A percentile compares a stretch with the other conserved stretches of the same genome.
Evolutionary conservation across 2,329 filamentous ascomycete species (phyloP).

Genomic region (Chaetomiaceae sp.): DNA sequence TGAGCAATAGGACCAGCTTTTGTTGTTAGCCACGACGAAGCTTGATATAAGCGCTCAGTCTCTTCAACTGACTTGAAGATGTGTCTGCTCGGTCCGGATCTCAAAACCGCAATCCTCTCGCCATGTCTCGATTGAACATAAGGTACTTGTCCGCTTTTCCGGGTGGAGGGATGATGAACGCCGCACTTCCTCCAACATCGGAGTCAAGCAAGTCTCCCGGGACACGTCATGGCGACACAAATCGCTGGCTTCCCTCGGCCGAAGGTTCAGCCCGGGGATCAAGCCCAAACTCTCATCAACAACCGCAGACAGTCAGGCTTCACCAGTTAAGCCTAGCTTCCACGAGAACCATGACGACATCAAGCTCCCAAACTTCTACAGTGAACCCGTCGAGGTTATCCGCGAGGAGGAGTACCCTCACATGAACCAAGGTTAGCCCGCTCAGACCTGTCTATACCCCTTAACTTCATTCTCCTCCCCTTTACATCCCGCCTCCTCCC

Average conservation of each 20-base stretch:
- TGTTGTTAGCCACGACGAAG: too few species aligned
- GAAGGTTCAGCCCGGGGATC: constrained; percentile 5
- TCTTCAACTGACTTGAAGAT: too few species aligned
- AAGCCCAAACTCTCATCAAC: background rate
- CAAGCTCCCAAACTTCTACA: constrained; percentile 24
- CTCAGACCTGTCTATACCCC: too few species aligned
- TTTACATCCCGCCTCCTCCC: background rate
- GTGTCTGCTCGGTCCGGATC: too few species aligned
- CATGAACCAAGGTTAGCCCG: constrained; percentile 38
- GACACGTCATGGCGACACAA: constrained; percentile 12
- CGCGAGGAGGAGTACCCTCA: constrained; percentile 40
- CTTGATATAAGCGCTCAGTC: too few species aligned
- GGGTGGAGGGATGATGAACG: constrained; percentile 5
- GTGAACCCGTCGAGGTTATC: constrained; percentile 34
- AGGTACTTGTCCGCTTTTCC: constrained; percentile 15
- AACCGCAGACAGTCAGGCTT: too few species aligned
- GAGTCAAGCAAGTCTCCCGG: constrained; percentile 1
- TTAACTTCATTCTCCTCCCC: too few species aligned
- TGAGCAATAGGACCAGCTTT: too few species aligned
- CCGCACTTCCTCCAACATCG: background rate
- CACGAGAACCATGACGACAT: background rate
- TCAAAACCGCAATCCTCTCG: too few species aligned
- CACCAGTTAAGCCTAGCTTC: too few species aligned
- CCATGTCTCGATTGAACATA: constrained; percentile 13
- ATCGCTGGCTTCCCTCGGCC: constrained; percentile 18